Evolutionary conservation across 179 eudicot genomes (phyloP).

Genomic region (Silene coronaria): DNA sequence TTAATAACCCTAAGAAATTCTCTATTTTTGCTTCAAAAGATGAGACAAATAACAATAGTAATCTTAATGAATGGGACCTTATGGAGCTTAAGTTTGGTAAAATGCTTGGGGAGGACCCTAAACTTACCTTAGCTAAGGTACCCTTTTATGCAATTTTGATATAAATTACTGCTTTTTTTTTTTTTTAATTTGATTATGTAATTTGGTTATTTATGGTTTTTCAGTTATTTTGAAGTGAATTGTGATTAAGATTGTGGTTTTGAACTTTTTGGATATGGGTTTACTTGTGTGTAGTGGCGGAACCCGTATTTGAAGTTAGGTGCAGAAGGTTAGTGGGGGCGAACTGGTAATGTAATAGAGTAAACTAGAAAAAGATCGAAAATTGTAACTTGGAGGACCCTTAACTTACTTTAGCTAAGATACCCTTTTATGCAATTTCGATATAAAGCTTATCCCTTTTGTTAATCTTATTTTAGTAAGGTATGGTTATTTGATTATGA

Average conservation of each 20-base stretch:
- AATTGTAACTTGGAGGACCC: no score
- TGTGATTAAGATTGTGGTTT: no score
- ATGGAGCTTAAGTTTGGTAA: conserved; percentile 80
- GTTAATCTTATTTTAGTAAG: not conserved
- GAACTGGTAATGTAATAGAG: no score
- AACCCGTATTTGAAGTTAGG: no score
- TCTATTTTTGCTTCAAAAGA: conserved; percentile 51
- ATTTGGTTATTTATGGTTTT: no score
- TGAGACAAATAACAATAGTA: conserved; percentile 24
- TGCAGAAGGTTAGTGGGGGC: no score
- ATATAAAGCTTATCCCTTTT: not conserved
- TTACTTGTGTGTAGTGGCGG: no score
- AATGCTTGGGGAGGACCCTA: conserved; percentile 86
- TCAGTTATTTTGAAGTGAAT: not conserved
- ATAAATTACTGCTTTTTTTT: not conserved
- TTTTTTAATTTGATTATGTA: not conserved
- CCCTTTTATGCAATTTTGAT: not conserved
- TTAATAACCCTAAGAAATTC: conserved; percentile 36
- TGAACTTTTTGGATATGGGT: no score
- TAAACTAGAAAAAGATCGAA: no score
- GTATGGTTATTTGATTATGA: not conserved
- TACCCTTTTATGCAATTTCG: not conserved
- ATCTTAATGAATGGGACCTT: conserved; percentile 51
- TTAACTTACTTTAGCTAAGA: no score
- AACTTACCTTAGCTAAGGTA: conserved; percentile 88